Evolutionary conservation across 2,329 filamentous ascomycete species (phyloP), one percentile per base, ranked within the genome.

Genomic region (Domatiomyces globalis): DNA sequence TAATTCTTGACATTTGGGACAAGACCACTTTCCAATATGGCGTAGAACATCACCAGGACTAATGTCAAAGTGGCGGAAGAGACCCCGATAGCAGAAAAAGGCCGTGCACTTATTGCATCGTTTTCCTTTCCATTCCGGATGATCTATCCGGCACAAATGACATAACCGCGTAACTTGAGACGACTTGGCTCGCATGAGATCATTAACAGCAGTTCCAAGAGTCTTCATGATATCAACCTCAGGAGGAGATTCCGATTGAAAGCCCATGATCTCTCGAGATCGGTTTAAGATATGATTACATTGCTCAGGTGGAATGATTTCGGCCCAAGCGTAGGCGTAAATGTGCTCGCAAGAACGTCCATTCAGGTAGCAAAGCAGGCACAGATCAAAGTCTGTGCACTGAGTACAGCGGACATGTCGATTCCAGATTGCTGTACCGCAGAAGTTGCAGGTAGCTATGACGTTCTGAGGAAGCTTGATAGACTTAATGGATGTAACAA

Each of bases 361-460:
- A 29, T 62, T 66, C 8, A 67, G 54, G 50, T 63, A 67, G 51
- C 65, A 67, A 12, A 61, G 60, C 42, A 67, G 53, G 51, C 64
- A 67, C 22, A 67, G 57, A 48, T 67, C 64, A 51, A 67, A 66
- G 52, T 67, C 65, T 17, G 62, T 60, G 48, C 65, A 67, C 45
- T 63, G 57, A 17, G 63, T 63, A 47, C 65, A 67, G n/a, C 63
- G 63, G 18, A 67, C 54, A 58, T 67, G 65, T 18, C 64, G 63
- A 48, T 67, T 67, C 65, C 65, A 67, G 43, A 67, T 66, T n/a
- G 64, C 64, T 4, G 64, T 61, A 18, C 61, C 63, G 54, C 65
- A 67, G 52, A 67, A 67, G 49, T 66, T 65, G 52, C 65, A 67
- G 9, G 62, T 64, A 36, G 65, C 63, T 43, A 67, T 63, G 9